Conservation (phyloP, 1,284 basidiomycete genomes). For the Papiliotrema terrestris region DNA sequence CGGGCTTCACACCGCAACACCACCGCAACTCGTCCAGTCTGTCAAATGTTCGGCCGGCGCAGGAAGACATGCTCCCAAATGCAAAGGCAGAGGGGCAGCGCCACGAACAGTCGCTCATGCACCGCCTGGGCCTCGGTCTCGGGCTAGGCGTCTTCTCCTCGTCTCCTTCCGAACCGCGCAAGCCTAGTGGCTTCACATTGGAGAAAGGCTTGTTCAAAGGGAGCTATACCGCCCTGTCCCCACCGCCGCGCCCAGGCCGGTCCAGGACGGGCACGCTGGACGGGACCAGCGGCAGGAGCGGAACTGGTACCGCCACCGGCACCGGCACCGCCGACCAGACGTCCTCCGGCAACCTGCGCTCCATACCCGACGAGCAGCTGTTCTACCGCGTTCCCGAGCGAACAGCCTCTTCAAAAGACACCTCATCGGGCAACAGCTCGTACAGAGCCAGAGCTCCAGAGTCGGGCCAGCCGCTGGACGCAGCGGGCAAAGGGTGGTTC, state of each 20-base stretch:
- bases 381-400: conserved; percentile 1
- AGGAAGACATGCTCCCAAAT: not conserved
- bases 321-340: not conserved
- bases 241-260: not conserved
- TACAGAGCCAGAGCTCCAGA: not conserved
- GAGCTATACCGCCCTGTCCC: not conserved
- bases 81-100: not conserved
- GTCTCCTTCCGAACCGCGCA: not conserved
- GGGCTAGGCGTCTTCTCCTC: not conserved
- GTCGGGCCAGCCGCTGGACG: not conserved
- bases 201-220: not conserved
- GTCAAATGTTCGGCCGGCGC: not conserved
- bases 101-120: conserved; percentile 1
- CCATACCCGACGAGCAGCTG: conserved; percentile 1
- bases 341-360: not conserved
- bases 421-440: not conserved
- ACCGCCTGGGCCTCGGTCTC: conserved; percentile 3
- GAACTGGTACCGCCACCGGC: not conserved
- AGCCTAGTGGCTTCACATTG: not conserved
- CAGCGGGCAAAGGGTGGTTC: not conserved
- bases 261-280: not conserved
- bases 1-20: conserved; percentile 8
- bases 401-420: not conserved
- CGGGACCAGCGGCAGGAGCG: not conserved
- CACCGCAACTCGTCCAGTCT: conserved; percentile 6